phyloP scores from a whole-genome alignment of 2,329 filamentous ascomycete genomes.

The Pezizomycotina sp. region DNA sequence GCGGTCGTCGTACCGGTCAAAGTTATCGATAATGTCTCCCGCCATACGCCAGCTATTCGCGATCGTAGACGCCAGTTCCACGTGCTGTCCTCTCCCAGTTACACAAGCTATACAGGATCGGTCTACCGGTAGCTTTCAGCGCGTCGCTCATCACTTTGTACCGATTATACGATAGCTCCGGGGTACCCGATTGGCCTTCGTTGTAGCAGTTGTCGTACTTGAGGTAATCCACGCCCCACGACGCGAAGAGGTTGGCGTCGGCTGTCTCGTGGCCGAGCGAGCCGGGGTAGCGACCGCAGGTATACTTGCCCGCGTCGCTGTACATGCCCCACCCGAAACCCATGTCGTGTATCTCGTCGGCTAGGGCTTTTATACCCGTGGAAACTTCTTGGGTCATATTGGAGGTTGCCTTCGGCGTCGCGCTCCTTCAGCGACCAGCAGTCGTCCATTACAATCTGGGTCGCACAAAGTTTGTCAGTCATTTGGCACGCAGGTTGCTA shows the following conservation, averaged over 20 bases:
- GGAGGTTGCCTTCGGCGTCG: conserved; percentile 31
- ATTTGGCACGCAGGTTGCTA: too few relatives aligned
- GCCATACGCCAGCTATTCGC: conserved; percentile 33
- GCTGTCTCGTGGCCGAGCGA: conserved; percentile 40
- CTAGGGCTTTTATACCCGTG: conserved; percentile 39
- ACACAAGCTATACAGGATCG: conserved; percentile 38
- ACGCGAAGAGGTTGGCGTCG: conserved; percentile 38
- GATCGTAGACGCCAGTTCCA: conserved; percentile 34
- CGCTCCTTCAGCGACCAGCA: conserved; percentile 39
- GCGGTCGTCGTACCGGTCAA: conserved; percentile 15
- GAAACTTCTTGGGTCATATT: conserved; percentile 41
- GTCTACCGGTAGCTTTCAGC: conserved; percentile 28
- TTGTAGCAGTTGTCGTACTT: conserved; percentile 45
- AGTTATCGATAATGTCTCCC: conserved; percentile 30
- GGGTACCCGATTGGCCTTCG: conserved; percentile 35
- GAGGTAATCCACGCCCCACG: conserved; percentile 38
- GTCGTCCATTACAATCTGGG: conserved; percentile 43
- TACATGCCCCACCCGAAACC: conserved; percentile 50
- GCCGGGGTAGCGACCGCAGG: conserved; percentile 42
- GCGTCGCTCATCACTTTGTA: conserved; percentile 39
- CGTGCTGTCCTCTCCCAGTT: conserved; percentile 41
- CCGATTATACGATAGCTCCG: conserved; percentile 33
- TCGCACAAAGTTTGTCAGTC: too few relatives aligned
- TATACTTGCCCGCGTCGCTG: conserved; percentile 37
- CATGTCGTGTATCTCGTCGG: conserved; percentile 38